A percentile compares a stretch with the other conserved stretches of the same genome.
These are phyloP conservation scores for Leccinum rimulosum DNA, from an alignment of 768 basidiomycete species.

Conservation along the genomic window DNA sequence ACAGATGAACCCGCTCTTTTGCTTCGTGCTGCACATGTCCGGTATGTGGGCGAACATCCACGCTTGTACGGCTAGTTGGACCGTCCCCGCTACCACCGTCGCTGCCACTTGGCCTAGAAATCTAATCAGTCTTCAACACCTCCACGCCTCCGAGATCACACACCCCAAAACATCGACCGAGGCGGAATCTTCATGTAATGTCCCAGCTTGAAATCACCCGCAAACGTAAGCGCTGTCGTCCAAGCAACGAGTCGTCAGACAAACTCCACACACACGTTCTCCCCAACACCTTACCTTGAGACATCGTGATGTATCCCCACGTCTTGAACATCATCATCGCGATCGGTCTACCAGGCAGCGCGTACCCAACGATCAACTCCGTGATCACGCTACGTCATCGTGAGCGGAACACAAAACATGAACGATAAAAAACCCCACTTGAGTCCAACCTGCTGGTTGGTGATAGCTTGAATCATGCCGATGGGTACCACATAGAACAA, in stretches of 20 bases:
- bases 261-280: not conserved
- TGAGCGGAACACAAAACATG: constrained; percentile 1
- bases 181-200: constrained; percentile 73
- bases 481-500: constrained; percentile 73
- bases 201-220: constrained; percentile 73
- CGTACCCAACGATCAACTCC: constrained; percentile 64
- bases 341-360: constrained; percentile 60
- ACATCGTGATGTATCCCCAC: constrained; percentile 66
- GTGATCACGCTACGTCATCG: constrained; percentile 49
- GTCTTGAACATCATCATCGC: constrained; percentile 83
- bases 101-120: constrained; percentile 54
- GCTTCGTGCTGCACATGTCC: constrained; percentile 31
- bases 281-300: constrained; percentile 31
- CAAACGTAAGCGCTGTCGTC: constrained; percentile 54
- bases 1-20: constrained; percentile 60
- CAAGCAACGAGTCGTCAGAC: not conserved
- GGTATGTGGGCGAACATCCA: constrained; percentile 53
- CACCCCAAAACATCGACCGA: constrained; percentile 61
- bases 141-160: not conserved
- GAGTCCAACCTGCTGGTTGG: constrained; percentile 72
- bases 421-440: constrained; percentile 26
- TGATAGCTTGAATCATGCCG: constrained; percentile 74
- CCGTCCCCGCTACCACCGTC: constrained; percentile 61
- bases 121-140: not conserved
- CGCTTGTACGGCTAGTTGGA: constrained; percentile 62